These are phyloP conservation scores for Aspergillus tubingensis DNA, from an alignment of 2,329 filamentous ascomycete species.

Conservation along the genomic window DNA sequence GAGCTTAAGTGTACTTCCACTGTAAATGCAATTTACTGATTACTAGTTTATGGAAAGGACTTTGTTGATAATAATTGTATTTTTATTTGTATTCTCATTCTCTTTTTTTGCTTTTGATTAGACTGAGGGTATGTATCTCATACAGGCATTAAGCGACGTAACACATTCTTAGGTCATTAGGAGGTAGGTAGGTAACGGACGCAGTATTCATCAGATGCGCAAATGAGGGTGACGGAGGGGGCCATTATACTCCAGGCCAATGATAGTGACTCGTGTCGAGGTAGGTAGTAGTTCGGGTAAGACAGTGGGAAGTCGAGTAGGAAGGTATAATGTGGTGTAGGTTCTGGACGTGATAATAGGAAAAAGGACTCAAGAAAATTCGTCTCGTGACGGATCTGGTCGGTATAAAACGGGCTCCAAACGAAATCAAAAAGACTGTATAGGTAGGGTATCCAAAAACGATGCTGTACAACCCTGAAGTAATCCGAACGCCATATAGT, in stretches of 20 bases:
- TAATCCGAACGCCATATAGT: neutral
- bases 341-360: neutral
- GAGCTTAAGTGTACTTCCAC: too few relatives aligned
- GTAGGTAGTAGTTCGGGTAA: neutral
- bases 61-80: neutral
- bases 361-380: neutral
- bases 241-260: neutral
- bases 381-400: neutral
- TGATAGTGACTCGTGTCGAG: neutral
- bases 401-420: neutral
- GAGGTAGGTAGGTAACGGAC: conserved; percentile 13
- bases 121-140: conserved; percentile 12
- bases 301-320: neutral
- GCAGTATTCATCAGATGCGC: neutral
- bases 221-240: neutral
- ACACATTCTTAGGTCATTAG: conserved; percentile 20
- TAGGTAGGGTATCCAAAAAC: conserved; percentile 8
- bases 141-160: conserved; percentile 20
- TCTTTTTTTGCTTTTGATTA: conserved; percentile 6
- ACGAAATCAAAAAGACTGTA: conserved; percentile 10
- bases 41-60: neutral
- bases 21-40: neutral
- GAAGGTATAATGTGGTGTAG: neutral
- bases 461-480: neutral
- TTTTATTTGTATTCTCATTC: too few relatives aligned